Conservation (phyloP, 1,284 basidiomycete genomes). For the Microbotryomycetes sp. region DNA sequence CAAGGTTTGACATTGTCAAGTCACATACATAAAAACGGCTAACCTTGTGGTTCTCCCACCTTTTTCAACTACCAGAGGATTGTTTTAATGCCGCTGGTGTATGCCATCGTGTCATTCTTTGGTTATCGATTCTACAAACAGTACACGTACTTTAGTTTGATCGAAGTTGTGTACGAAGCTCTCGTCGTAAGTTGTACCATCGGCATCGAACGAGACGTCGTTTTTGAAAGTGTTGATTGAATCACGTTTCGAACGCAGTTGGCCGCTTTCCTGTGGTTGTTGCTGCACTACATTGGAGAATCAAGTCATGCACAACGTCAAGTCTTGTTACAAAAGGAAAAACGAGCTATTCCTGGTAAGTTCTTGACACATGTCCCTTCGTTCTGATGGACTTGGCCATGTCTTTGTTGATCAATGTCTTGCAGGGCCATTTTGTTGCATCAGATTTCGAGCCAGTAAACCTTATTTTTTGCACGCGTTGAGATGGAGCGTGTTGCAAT, state of each 20-base stretch:
- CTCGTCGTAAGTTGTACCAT: slow-evolving; percentile 18
- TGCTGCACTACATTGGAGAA: slow-evolving; percentile 75
- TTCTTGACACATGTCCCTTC: too few relatives aligned
- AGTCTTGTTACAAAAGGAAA: slow-evolving; percentile 72
- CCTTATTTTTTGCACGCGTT: slow-evolving; percentile 82
- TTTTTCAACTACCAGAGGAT: slow-evolving; percentile 32
- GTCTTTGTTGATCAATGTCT: not conserved
- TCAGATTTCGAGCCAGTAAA: slow-evolving; percentile 70
- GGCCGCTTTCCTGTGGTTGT: slow-evolving; percentile 51
- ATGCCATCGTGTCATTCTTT: slow-evolving; percentile 79
- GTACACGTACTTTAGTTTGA: slow-evolving; percentile 65
- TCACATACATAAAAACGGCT: not conserved
- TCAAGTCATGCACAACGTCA: slow-evolving; percentile 53
- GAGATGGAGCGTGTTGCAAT: slow-evolving; percentile 63
- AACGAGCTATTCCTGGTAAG: slow-evolving; percentile 55
- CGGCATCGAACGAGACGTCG: slow-evolving; percentile 2
- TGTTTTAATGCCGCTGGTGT: slow-evolving; percentile 49
- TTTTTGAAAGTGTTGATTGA: too few relatives aligned
- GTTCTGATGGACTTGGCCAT: too few relatives aligned
- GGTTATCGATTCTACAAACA: slow-evolving; percentile 75
- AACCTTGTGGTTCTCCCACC: not conserved
- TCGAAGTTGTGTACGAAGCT: slow-evolving; percentile 40
- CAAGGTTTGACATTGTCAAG: not conserved
- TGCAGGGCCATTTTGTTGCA: slow-evolving; percentile 25
- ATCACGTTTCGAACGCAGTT: slow-evolving; percentile 1